Evolutionary conservation across 2,329 filamentous ascomycete genomes (phyloP), one percentile per base, ranked within the genome.

Genomic region (Aspergillus uvarum): DNA sequence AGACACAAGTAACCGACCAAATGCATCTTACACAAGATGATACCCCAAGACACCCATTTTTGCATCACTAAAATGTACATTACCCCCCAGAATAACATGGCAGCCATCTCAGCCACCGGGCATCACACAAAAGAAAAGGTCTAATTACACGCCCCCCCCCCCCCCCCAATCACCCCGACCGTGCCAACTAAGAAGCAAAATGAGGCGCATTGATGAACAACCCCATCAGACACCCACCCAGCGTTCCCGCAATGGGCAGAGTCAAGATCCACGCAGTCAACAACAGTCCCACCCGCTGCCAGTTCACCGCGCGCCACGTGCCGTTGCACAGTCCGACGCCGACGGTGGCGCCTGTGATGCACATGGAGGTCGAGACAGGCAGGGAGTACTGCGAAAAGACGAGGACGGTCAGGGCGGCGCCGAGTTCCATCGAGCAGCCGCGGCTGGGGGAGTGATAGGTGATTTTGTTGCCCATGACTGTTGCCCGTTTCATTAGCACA

Each of bases 401-500:
- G 24, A 92, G 84, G 61, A 92, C 85, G 10, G 89, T 92, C 66
- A 92, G 86, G 66, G 89, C 88, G 49, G 89, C 89, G 51, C 89
- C 89, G 84, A 92, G 85, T 73, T 92, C 89, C 89, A 92, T 92
- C 54, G 88, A 91, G 67, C 79, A 90, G 54, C 75, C 82, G 68
- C 83, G 72, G 64, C 75, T 80, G 4, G 83, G 83, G 3, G 82
- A 85, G 74, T 90, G 87, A 75, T 89, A 89, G 59, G 88, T 91
- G 74, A 90, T 87, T 77, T 89, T 89, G 82, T 92, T 92, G 56
- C 89, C 89, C 89, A 92, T 91, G 76, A 90, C 87, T 87, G 65
- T 63, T 54, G 69, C 42, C 32, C 56, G 66, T 61, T 68, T 63
- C 63, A 64, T 59, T 16, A 19, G 29, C 8, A 8, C 11, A n/a